A percentile compares a stretch with the other conserved stretches of the same genome.
Evolutionary conservation across 768 basidiomycete species (phyloP).

Genomic region (Hericium erinaceus): DNA sequence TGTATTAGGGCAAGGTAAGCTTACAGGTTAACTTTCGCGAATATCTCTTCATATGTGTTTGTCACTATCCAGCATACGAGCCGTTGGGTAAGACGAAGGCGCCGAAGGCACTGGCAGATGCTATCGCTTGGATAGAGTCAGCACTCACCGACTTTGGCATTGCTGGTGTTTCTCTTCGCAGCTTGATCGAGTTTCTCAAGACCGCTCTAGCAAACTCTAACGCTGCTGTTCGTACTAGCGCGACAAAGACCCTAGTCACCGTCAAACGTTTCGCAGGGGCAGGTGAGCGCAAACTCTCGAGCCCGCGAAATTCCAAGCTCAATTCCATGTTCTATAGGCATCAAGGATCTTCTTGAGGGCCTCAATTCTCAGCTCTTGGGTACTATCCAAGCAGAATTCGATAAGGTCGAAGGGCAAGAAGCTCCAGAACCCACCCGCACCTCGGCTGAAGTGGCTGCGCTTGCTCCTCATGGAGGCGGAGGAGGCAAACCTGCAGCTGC

Average conservation of each 20-base stretch:
- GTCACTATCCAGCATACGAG: constrained; percentile 66
- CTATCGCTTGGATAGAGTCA: constrained; percentile 79
- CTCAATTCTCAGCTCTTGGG: constrained; percentile 87
- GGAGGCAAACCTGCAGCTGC: constrained; percentile 28
- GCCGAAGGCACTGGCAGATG: constrained; percentile 91
- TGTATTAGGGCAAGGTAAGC: constrained; percentile 78
- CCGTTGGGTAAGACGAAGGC: constrained; percentile 93
- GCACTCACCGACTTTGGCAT: constrained; percentile 89
- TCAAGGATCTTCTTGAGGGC: constrained; percentile 89
- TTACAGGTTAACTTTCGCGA: too few species aligned
- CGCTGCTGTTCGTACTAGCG: constrained; percentile 85
- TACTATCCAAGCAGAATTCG: constrained; percentile 88
- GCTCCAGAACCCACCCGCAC: constrained; percentile 72
- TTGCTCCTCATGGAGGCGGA: constrained; percentile 33
- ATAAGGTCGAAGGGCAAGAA: constrained; percentile 73
- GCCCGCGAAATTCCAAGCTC: neutral
- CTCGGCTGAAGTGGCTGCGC: constrained; percentile 62
- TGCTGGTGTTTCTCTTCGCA: constrained; percentile 71
- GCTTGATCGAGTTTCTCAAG: constrained; percentile 88
- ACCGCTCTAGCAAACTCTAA: constrained; percentile 84
- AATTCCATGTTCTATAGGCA: constrained; percentile 38
- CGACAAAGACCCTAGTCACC: constrained; percentile 88
- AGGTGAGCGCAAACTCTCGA: constrained; percentile 13
- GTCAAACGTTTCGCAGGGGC: constrained; percentile 87
- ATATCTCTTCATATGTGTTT: constrained; percentile 6